A percentile compares a stretch with the other conserved stretches of the same genome.
Evolutionary conservation across 805 yeast species (phyloP).

Genomic region (Myxozyma monticola): DNA sequence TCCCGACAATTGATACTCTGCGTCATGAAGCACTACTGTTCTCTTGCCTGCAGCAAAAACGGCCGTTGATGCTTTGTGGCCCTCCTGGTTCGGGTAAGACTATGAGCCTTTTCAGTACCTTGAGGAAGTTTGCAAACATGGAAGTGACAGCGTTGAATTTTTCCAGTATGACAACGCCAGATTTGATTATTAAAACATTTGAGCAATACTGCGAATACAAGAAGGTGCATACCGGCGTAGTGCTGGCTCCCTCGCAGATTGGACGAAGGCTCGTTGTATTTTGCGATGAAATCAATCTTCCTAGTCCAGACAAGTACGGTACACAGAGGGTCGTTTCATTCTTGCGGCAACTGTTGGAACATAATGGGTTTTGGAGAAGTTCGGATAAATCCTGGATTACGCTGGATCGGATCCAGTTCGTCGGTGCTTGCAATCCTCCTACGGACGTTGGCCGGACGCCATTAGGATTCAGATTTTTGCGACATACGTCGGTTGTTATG

Average conservation of each 20-base stretch:
- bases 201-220: conserved; percentile 72
- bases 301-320: conserved; percentile 67
- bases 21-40: conserved; percentile 64
- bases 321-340: conserved; percentile 71
- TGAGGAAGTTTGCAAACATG: conserved; percentile 57
- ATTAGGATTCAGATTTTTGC: conserved; percentile 59
- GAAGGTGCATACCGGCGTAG: conserved; percentile 51
- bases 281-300: conserved; percentile 90
- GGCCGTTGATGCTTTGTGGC: conserved; percentile 76
- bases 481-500: conserved; percentile 65
- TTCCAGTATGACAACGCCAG: conserved; percentile 75
- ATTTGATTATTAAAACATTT: conserved; percentile 58
- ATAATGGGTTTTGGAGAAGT: conserved; percentile 74
- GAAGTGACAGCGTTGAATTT: conserved; percentile 73
- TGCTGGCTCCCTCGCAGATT: conserved; percentile 56
- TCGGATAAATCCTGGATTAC: conserved; percentile 64
- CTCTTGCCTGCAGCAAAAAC: conserved; percentile 55
- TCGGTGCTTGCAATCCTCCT: conserved; percentile 96
- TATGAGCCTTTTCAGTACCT: conserved; percentile 74
- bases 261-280: conserved; percentile 79
- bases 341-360: conserved; percentile 71
- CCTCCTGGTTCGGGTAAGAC: conserved; percentile 99
- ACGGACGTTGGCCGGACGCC: conserved; percentile 70
- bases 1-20: conserved; percentile 78
- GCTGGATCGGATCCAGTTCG: conserved; percentile 67